Percentiles rank a stretch among this genome's conserved stretches.
Conservation (phyloP, 1,284 basidiomycete genomes). For the Psilocybe mexicana region DNA sequence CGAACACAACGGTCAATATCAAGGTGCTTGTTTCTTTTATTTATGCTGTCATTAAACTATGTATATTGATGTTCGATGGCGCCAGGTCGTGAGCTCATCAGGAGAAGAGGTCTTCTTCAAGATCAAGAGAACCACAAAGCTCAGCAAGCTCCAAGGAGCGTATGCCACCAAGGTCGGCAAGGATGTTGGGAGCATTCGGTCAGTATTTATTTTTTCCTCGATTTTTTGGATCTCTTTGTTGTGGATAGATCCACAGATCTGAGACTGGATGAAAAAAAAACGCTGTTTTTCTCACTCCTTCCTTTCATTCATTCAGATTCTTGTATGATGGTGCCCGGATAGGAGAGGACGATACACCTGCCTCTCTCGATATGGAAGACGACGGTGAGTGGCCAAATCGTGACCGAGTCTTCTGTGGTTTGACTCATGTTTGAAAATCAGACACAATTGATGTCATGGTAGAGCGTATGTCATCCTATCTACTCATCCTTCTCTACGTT, state of each 20-base stretch:
- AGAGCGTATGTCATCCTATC: constrained; percentile 66
- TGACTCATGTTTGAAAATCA: constrained; percentile 25
- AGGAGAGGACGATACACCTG: constrained; percentile 82
- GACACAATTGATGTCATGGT: constrained; percentile 92
- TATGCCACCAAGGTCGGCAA: constrained; percentile 95
- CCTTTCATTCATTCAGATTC: constrained; percentile 54
- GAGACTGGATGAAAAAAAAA: constrained; percentile 1
- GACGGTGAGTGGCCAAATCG: constrained; percentile 51
- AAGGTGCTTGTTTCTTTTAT: constrained; percentile 49
- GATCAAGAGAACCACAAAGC: constrained; percentile 93
- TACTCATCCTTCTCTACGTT: constrained; percentile 1
- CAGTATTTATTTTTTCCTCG: constrained; percentile 31
- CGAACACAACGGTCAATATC: constrained; percentile 78
- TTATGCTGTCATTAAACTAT: background rate
- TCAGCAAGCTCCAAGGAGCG: constrained; percentile 91
- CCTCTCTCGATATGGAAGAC: constrained; percentile 85
- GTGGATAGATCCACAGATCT: constrained; percentile 4
- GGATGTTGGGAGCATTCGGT: constrained; percentile 86
- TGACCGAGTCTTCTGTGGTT: constrained; percentile 1
- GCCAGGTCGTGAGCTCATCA: constrained; percentile 71
- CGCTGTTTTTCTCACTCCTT: constrained; percentile 4
- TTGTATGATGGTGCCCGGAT: constrained; percentile 86
- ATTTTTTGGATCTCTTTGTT: background rate
- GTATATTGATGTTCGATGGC: constrained; percentile 10
- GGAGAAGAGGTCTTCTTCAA: constrained; percentile 98